Evolutionary conservation across 2,329 filamentous ascomycete genomes (phyloP).

Genomic region (Colletotrichum musicola): DNA sequence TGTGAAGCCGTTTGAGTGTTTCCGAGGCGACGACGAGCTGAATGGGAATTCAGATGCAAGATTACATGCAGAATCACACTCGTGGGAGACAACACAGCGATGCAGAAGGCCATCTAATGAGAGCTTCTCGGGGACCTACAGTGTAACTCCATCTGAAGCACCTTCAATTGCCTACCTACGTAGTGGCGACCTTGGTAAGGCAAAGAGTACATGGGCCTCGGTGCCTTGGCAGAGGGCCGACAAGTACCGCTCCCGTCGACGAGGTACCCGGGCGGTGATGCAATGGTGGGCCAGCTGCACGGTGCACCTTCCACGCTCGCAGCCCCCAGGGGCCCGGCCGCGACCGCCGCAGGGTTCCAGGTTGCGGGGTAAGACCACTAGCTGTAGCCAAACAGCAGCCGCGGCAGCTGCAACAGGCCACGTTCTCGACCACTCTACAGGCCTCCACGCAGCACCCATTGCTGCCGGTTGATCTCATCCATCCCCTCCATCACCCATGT

Average conservation of each 20-base stretch:
- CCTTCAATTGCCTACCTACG: no score
- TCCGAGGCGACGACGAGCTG: conserved; percentile 8
- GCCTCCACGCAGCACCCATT: not conserved
- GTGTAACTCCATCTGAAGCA: no score
- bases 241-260: no score
- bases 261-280: conserved; percentile 4
- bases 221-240: no score
- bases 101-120: not conserved
- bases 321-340: not conserved
- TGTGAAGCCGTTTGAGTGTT: not conserved
- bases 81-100: not conserved
- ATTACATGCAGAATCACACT: no score
- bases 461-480: conserved; percentile 7
- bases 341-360: conserved; percentile 8
- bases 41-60: conserved; percentile 18
- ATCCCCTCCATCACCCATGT: conserved; percentile 9
- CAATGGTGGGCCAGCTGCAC: conserved; percentile 6
- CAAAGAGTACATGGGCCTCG: no score
- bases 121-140: no score
- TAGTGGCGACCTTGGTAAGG: no score
- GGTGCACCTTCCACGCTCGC: not conserved
- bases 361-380: conserved; percentile 26
- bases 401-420: conserved; percentile 7
- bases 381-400: conserved; percentile 17
- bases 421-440: conserved; percentile 1